Percentiles rank a stretch among this genome's conserved stretches.
These are phyloP conservation scores for Xylaria venustula DNA, from an alignment of 495 filamentous ascomycete species.

Conservation along the genomic window DNA sequence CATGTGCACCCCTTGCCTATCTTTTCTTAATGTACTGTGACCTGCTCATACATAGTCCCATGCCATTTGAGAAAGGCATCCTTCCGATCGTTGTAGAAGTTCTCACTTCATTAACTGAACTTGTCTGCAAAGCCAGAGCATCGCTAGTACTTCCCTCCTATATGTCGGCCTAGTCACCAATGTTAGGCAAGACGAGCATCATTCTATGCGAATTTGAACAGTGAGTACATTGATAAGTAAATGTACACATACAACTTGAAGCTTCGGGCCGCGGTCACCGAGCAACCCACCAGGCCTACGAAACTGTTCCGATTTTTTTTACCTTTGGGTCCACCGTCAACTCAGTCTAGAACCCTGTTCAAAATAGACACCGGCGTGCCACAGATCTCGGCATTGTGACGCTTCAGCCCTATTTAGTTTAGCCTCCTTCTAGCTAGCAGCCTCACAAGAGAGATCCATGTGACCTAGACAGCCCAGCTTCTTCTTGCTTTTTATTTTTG, in stretches of 20 bases:
- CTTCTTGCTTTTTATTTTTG: background rate
- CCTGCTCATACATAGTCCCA: too few species aligned
- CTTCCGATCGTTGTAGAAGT: too few species aligned
- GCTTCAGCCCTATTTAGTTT: background rate
- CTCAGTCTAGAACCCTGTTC: constrained; percentile 3
- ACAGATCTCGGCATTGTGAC: constrained; percentile 4
- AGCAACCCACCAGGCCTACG: background rate
- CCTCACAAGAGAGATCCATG: too few species aligned
- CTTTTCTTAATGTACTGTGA: too few species aligned
- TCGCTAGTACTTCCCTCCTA: too few species aligned
- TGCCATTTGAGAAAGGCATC: too few species aligned
- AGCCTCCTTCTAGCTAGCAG: background rate
- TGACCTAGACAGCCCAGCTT: background rate
- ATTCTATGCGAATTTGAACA: background rate
- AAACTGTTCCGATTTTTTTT: background rate
- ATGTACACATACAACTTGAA: background rate
- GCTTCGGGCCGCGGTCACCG: constrained; percentile 5
- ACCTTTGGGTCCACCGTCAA: background rate
- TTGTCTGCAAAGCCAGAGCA: too few species aligned
- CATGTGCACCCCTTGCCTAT: too few species aligned
- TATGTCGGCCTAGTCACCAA: too few species aligned
- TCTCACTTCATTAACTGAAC: too few species aligned
- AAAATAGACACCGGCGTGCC: background rate
- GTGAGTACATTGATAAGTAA: too few species aligned
- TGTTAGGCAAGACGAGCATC: background rate